Conservation (phyloP, 176 grass and related monocot genomes). For the Carex kokanica region DNA sequence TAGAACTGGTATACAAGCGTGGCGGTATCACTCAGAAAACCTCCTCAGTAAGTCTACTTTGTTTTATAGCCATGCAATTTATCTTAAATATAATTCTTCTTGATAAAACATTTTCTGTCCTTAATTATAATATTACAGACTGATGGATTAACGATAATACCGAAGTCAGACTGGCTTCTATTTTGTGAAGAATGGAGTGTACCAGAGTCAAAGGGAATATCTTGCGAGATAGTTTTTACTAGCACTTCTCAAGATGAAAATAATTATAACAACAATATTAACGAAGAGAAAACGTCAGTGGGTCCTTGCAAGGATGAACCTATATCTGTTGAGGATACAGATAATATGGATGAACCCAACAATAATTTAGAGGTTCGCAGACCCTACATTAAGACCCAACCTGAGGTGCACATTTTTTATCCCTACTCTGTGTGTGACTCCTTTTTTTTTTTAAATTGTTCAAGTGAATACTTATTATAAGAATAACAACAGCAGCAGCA, state of each 20-base stretch:
- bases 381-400: conserved; percentile 20
- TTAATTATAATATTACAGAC: conserved; percentile 48
- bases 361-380: conserved; percentile 8
- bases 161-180: conserved; percentile 62
- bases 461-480: background rate
- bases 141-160: conserved; percentile 74
- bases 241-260: conserved; percentile 44
- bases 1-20: conserved; percentile 82
- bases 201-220: conserved; percentile 54
- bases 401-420: conserved; percentile 9
- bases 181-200: conserved; percentile 93
- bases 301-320: conserved; percentile 17
- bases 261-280: conserved; percentile 4
- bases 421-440: background rate
- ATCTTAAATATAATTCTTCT: conserved; percentile 22
- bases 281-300: background rate
- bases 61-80: background rate
- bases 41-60: conserved; percentile 55
- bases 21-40: conserved; percentile 78
- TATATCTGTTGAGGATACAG: conserved; percentile 24
- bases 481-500: no score
- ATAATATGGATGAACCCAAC: conserved; percentile 15
- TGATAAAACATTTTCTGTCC: conserved; percentile 10
- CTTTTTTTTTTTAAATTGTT: background rate
- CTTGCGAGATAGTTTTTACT: conserved; percentile 72